A percentile compares a stretch with the other conserved stretches of the same genome.
Conservation (phyloP, 2,329 filamentous ascomycete genomes). For the Diaporthe citriasiana region DNA sequence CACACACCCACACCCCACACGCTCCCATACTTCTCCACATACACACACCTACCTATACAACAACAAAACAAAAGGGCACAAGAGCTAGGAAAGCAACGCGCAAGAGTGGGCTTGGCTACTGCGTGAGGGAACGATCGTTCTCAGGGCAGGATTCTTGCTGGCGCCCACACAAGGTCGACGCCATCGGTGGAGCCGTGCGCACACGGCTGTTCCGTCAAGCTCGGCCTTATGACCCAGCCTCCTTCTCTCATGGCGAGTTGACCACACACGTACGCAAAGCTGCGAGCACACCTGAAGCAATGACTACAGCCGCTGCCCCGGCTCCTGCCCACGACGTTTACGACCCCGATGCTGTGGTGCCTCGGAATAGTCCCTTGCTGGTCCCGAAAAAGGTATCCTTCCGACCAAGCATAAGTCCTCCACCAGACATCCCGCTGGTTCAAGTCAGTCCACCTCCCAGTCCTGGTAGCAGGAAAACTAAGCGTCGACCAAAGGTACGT, state of each 20-base stretch:
- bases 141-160: neutral
- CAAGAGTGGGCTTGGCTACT: neutral
- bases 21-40: neutral
- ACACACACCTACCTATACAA: neutral
- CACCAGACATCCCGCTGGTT: conserved; percentile 59
- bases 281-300: conserved; percentile 52
- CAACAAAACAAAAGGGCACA: conserved; percentile 1
- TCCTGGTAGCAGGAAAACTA: conserved; percentile 62
- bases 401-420: conserved; percentile 65
- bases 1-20: neutral
- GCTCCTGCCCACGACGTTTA: conserved; percentile 56
- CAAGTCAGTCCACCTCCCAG: conserved; percentile 59
- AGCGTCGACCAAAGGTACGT: conserved; percentile 67
- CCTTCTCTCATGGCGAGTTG: conserved; percentile 51
- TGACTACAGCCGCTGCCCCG: conserved; percentile 57
- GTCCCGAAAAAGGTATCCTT: conserved; percentile 59
- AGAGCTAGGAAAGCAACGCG: conserved; percentile 25
- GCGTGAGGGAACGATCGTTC: neutral
- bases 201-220: conserved; percentile 32
- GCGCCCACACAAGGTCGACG: conserved; percentile 3
- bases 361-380: conserved; percentile 57
- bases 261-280: conserved; percentile 48
- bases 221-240: conserved; percentile 31
- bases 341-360: conserved; percentile 60
- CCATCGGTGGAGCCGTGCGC: conserved; percentile 32